A percentile compares a stretch with the other conserved stretches of the same genome.
Evolutionary conservation across 164 flowering plant genomes (phyloP).

Genomic region (Pachysandra terminalis): DNA sequence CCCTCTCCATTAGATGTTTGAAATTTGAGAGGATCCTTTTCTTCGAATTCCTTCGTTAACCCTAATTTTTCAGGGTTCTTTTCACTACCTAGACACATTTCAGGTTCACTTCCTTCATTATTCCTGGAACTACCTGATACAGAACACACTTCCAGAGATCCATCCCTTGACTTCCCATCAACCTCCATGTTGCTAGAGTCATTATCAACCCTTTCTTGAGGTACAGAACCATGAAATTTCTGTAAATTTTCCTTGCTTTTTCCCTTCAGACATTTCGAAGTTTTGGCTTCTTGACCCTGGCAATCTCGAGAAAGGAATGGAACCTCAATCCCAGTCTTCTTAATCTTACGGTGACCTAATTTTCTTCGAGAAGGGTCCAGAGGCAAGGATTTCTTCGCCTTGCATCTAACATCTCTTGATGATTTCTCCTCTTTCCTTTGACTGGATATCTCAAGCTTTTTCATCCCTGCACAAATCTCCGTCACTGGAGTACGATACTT

Average conservation of each 20-base stretch:
- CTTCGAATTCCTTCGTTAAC: slow-evolving; percentile 9
- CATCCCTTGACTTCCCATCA: slow-evolving; percentile 33
- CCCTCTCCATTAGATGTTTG: slow-evolving; percentile 1
- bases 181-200: slow-evolving; percentile 37
- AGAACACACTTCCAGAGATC: slow-evolving; percentile 22
- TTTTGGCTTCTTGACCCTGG: slow-evolving; percentile 19
- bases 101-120: slow-evolving; percentile 17
- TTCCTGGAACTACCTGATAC: slow-evolving; percentile 14
- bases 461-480: slow-evolving; percentile 51
- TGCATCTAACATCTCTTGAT: slow-evolving; percentile 13
- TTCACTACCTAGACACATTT: slow-evolving; percentile 3
- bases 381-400: slow-evolving; percentile 20
- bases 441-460: slow-evolving; percentile 53
- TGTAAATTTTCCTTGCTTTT: slow-evolving; percentile 15
- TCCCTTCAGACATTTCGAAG: slow-evolving; percentile 18
- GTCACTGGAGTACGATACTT: slow-evolving; percentile 43
- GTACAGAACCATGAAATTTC: slow-evolving; percentile 1
- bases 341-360: slow-evolving; percentile 25
- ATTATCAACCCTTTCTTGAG: slow-evolving; percentile 17
- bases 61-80: neutral
- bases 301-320: slow-evolving; percentile 19
- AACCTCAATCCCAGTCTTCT: slow-evolving; percentile 32
- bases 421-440: slow-evolving; percentile 36
- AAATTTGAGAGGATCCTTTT: slow-evolving; percentile 1
- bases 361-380: neutral